These are phyloP conservation scores for Triticum monococcum DNA, from an alignment of 176 grass and related monocot species.

Conservation along the genomic window DNA sequence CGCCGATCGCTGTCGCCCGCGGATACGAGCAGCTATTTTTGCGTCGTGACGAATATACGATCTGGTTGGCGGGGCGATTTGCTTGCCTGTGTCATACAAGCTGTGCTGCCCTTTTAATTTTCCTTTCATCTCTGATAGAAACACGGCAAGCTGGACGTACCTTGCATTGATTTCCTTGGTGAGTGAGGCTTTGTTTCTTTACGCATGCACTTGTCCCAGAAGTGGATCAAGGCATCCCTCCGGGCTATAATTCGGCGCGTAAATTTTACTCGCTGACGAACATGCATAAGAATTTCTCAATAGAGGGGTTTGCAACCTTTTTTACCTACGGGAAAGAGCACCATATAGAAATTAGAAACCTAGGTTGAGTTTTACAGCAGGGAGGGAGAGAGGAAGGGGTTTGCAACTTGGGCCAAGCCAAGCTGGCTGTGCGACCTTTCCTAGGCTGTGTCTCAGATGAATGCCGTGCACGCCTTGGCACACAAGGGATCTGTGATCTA, in stretches of 20 bases:
- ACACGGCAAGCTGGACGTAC: not conserved
- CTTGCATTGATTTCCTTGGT: not conserved
- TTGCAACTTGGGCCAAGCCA: not conserved
- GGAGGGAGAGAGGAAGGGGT: too few species aligned
- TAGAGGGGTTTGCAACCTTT: too few species aligned
- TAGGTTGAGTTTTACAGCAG: too few species aligned
- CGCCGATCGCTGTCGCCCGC: not conserved
- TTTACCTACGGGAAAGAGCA: too few species aligned
- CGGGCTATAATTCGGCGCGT: not conserved
- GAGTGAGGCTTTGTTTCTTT: not conserved
- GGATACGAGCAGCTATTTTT: too few species aligned
- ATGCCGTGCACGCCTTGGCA: not conserved
- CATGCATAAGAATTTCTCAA: too few species aligned
- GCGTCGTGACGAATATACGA: conserved; percentile 9
- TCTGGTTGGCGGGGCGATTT: conserved; percentile 2
- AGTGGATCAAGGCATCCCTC: not conserved
- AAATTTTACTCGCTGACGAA: too few species aligned
- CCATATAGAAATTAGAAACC: too few species aligned
- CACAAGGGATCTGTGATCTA: not conserved
- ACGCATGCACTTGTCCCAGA: not conserved
- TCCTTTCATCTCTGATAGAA: not conserved
- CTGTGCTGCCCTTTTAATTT: not conserved
- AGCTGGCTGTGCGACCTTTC: not conserved
- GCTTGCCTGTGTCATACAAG: not conserved
- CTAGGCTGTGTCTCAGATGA: not conserved